A percentile compares a stretch with the other conserved stretches of the same genome.
Evolutionary conservation across 371 early-diverging fungal species (phyloP).

Genomic region (Blakeslea trispora): DNA sequence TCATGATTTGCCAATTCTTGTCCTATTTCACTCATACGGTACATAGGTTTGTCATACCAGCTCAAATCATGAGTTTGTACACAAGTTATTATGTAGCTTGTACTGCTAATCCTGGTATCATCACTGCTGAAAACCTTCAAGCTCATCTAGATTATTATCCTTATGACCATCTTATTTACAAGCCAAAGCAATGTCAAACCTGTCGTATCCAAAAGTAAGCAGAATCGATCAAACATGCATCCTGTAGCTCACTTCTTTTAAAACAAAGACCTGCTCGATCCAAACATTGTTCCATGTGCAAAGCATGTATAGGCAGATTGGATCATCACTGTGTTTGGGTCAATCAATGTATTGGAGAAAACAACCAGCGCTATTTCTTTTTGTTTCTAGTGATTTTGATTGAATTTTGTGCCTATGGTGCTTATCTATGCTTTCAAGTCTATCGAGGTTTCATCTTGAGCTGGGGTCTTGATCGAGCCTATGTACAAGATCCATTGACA

Average conservation of each 20-base stretch:
- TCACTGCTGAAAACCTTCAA: slow-evolving; percentile 57
- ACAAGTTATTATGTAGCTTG: slow-evolving; percentile 59
- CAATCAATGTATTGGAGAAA: slow-evolving; percentile 75
- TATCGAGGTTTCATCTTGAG: slow-evolving; percentile 55
- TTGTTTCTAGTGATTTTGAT: slow-evolving; percentile 62
- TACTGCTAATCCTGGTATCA: slow-evolving; percentile 64
- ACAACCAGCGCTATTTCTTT: slow-evolving; percentile 73
- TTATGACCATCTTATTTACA: slow-evolving; percentile 66
- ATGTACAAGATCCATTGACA: slow-evolving; percentile 34
- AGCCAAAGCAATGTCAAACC: slow-evolving; percentile 65
- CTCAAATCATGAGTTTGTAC: slow-evolving; percentile 61
- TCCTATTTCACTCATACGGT: not conserved
- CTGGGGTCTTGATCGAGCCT: slow-evolving; percentile 53
- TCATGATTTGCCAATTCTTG: too few species aligned
- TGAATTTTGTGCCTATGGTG: slow-evolving; percentile 67
- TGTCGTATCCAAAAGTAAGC: slow-evolving; percentile 67
- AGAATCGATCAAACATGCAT: too few species aligned
- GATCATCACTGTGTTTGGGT: slow-evolving; percentile 86
- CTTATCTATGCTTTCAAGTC: slow-evolving; percentile 60
- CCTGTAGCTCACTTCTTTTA: too few species aligned
- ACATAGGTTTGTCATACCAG: slow-evolving; percentile 51
- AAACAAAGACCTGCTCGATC: slow-evolving; percentile 67
- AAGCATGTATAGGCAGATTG: slow-evolving; percentile 64
- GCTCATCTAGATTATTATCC: slow-evolving; percentile 54
- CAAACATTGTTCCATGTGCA: slow-evolving; percentile 78